These are phyloP conservation scores for Argentina anserina DNA, from an alignment of 306 rosid species.

Conservation along the genomic window DNA sequence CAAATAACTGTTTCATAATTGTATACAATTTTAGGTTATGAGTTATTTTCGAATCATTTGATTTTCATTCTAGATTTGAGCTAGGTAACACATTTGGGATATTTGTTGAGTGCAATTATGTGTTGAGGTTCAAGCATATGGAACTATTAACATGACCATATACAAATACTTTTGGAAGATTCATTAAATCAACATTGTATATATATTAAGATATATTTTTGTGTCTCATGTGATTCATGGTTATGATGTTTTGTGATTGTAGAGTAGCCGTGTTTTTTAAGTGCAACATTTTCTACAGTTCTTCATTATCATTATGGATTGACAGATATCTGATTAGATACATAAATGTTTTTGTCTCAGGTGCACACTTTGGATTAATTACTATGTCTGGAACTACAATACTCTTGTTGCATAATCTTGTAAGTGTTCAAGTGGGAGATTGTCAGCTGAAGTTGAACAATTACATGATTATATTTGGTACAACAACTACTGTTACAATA, in stretches of 20 bases:
- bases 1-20: neutral
- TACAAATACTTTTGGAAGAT: neutral
- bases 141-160: neutral
- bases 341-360: neutral
- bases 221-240: neutral
- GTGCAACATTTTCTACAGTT: neutral
- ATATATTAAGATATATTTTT: neutral
- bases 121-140: neutral
- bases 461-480: neutral
- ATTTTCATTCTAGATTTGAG: neutral
- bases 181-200: neutral
- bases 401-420: neutral
- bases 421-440: neutral
- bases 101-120: neutral
- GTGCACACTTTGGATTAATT: neutral
- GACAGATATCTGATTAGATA: neutral
- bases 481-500: neutral
- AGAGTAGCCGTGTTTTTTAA: neutral
- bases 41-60: neutral
- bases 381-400: neutral
- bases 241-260: neutral
- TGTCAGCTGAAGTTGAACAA: neutral
- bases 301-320: neutral
- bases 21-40: neutral
- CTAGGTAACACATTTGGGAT: neutral